Base-by-base conservation (phyloP, 1,284 basidiomycete genomes). In the Ceratobasidium sp. region DNA sequence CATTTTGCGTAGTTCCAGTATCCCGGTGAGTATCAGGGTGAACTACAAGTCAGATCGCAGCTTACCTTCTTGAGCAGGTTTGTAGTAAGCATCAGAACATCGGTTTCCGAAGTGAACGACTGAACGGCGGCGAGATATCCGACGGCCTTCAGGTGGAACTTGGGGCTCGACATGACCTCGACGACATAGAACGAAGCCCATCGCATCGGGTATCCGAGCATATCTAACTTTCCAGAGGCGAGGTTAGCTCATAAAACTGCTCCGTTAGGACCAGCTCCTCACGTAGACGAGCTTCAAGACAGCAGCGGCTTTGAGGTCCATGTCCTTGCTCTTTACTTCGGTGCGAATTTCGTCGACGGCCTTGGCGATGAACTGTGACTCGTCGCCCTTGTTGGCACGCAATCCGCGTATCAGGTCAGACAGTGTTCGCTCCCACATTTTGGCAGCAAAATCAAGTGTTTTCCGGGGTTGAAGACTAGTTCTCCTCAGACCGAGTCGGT, bases 241-340 rank as follows among this genome's bases (percentile, higher is more conserved):
- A 23, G 63, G 42, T 64, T 28, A 42, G 51, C 9, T 26, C 20
- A 64, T 53, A 9, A 66, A 12, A 49, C 15, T 55, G n/a, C 55
- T 66, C 5, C 4, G 77, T 60, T 61, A 28, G 28, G 80, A 13
- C 33, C 44, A 33, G 68, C 58, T 51, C 90, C 95, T 86, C 86
- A 97, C 97, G 87, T 99, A 99, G 83, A 95, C 96, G 81, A 99
- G 92, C 86, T 99, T 99, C 84, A 99, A 89, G 56, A 99, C 92
- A 0, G 97, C 98, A 44, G 91, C 96, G 0, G 96, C 96, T 86
- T 99, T 99, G 81, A 99, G 90, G 81, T 96, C 95, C 94, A 99
- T 97, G 84, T 99, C 98, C 83, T 96, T 96, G 83, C 91, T 92
- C 86, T 92, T 94, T 83, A 99, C 92, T 87, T 99, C 98, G 78